Percentiles rank a stretch among this genome's conserved stretches.
phyloP scores from a whole-genome alignment of 176 grass and related monocot species.

The Zea luxurians region DNA sequence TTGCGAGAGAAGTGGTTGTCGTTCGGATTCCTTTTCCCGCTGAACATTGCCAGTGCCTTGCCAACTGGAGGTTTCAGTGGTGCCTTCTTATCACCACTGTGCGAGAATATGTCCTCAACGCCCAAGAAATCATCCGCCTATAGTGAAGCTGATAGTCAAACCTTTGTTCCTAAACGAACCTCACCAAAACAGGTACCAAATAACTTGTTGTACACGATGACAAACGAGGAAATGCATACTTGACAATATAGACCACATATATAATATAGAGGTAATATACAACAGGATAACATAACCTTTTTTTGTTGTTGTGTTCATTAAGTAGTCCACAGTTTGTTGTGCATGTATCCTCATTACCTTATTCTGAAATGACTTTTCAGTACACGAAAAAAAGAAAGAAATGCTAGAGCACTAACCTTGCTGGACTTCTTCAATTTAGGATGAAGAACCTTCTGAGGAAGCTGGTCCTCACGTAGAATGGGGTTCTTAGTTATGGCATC shows the following conservation, averaged over 20 bases:
- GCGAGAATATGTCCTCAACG: slow-evolving; percentile 70
- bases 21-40: slow-evolving; percentile 90
- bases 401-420: slow-evolving; percentile 59
- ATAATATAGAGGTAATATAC: too few relatives aligned
- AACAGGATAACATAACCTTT: too few relatives aligned
- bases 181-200: too few relatives aligned
- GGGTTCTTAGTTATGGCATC: slow-evolving; percentile 78
- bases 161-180: not conserved
- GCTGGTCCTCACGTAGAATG: slow-evolving; percentile 93
- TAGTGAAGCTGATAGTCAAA: slow-evolving; percentile 19
- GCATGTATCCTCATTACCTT: not conserved
- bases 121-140: slow-evolving; percentile 73
- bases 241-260: too few relatives aligned
- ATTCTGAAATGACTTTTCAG: not conserved
- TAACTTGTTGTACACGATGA: too few relatives aligned
- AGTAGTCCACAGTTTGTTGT: not conserved
- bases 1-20: slow-evolving; percentile 90
- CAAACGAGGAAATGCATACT: too few relatives aligned
- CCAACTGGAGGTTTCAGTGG: slow-evolving; percentile 82
- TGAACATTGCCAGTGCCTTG: slow-evolving; percentile 77
- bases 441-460: slow-evolving; percentile 85
- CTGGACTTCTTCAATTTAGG: slow-evolving; percentile 74
- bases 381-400: not conserved
- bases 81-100: slow-evolving; percentile 65
- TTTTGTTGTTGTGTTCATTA: not conserved